Base-by-base conservation (phyloP, 2,329 filamentous ascomycete species). In the Botrytis fabae region DNA sequence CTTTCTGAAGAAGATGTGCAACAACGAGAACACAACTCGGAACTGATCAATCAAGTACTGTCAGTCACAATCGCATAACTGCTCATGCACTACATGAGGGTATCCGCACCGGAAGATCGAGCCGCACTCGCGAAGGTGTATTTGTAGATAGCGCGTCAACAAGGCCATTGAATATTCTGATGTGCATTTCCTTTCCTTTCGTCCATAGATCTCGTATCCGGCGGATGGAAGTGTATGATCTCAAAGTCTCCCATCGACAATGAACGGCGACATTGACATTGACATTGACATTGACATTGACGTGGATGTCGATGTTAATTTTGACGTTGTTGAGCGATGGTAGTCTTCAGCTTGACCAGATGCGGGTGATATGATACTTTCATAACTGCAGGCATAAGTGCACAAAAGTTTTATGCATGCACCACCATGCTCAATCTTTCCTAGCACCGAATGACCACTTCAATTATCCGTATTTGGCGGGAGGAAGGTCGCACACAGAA, bases 401-500 rank as follows among this genome's bases (percentile, higher is more conserved):
- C 64, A 54, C 35, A 54, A 54, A 12, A 14, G 3, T 2, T 54
- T 65, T 28, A 25, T 54, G 12, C 46, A 25, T 28, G 63, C 38
- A 35, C 5, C 28, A 61, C 68, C n/a, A 44, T 46, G 18, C 40
- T 25, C 16, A 60, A 70, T 60, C n/a, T 46, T 60, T 44, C 38
- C n/a, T 48, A 70, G 65, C 22, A 38, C 42, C 28, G 42, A 48
- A 62, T 70, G 57, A 70, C 59, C 40, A 63, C 44, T 57, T 54
- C 42, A 28, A 61, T 46, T 51, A 48, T 70, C 28, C 32, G 28
- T 40, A 70, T 62, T 51, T n/a, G n/a, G 42, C n/a, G 59, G 42
- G 32, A 35, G 51, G 28, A 51, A 72, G 70, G 70, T 69, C 70
- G 48, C 70, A 70, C 48, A 69, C 48, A 64, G 16, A 60, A 72